Conservation (phyloP, 768 basidiomycete species). For the Strobilomyces echinocephalus region DNA sequence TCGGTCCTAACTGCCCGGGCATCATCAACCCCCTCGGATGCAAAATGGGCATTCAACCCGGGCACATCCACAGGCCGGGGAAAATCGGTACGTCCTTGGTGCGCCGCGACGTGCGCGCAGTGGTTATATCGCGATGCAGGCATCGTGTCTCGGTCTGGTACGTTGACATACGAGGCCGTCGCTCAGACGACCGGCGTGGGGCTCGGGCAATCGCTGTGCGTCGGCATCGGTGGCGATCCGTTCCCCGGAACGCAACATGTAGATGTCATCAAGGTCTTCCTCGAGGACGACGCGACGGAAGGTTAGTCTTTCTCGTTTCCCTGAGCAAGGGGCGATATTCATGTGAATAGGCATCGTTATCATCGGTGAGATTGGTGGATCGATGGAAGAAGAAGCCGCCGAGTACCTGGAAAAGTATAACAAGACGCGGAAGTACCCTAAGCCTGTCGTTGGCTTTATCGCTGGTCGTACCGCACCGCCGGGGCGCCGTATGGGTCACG, state of each 20-base stretch:
- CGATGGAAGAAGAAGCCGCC: conserved; percentile 99
- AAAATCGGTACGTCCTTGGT: conserved; percentile 67
- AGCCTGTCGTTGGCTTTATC: conserved; percentile 97
- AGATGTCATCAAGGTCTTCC: conserved; percentile 94
- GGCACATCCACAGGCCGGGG: conserved; percentile 94
- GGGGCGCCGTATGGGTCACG: conserved; percentile 96
- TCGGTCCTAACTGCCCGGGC: conserved; percentile 98
- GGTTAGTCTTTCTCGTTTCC: conserved; percentile 40
- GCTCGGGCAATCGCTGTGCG: conserved; percentile 92
- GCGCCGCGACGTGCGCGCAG: not conserved
- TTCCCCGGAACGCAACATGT: conserved; percentile 95
- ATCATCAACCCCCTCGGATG: conserved; percentile 96
- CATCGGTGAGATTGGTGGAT: conserved; percentile 98
- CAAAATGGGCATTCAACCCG: conserved; percentile 99
- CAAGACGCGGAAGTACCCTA: conserved; percentile 78
- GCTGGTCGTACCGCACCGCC: conserved; percentile 98
- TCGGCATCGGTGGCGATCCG: conserved; percentile 97
- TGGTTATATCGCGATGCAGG: conserved; percentile 39
- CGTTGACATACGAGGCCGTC: conserved; percentile 97
- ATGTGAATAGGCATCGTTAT: conserved; percentile 75
- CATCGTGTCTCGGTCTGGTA: conserved; percentile 93
- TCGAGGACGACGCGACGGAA: conserved; percentile 90
- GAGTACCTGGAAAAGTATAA: conserved; percentile 93
- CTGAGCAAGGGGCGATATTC: not conserved
- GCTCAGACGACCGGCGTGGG: conserved; percentile 95